Evolutionary conservation across 1,284 basidiomycete species (phyloP), one percentile per base, ranked within the genome.

Genomic region (Pseudozyma sp.): DNA sequence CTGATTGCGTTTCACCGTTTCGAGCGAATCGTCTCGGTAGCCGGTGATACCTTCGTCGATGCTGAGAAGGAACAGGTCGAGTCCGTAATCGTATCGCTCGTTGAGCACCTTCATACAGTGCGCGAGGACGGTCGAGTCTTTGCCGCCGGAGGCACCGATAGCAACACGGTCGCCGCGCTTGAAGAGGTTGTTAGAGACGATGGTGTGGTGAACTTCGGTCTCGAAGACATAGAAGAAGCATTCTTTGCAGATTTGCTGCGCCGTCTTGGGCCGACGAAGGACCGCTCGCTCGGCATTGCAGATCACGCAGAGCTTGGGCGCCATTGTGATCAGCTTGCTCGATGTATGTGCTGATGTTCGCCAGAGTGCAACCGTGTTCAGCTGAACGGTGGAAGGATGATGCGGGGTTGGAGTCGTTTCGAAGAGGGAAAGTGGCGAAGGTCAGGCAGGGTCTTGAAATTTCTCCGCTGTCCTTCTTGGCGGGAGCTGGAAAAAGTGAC

Each of bases 1-100:
- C 81, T 97, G 94, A 85, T 99, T 99, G 47, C 94, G 89, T 86
- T 99, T 98, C 51, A 99, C 97, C 0, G 97, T 98, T 93, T 98
- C 94, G 5, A 99, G 87, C 1, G 94, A 97, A 84, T 98, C 97
- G 84, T 99, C 97, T 60, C 96, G 89, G 84, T 99, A 99, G 1
- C 96, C 96, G 11, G 94, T 96, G 80, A 99, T 99, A 0, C 96
- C 96, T 85, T 99, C 97, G 83, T 99, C 97, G 84, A 99, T 98
- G 1, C 94, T 97, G 57, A 99, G 88, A 30, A 99, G 87, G 84
- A 93, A 96, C 24, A 99, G 86, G 51, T 97, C 90, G 49, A 99
- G 87, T 14, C 93, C 94, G 80, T 99, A 99, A 68, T 92, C 86
- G 85, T 98, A 96, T 54, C 95, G 90, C 79, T 96, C 92, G 85